Percentiles rank a stretch among this genome's conserved stretches.
phyloP scores from a whole-genome alignment of 192 early-diverging fungal genomes.

The Coemansia biformis region DNA sequence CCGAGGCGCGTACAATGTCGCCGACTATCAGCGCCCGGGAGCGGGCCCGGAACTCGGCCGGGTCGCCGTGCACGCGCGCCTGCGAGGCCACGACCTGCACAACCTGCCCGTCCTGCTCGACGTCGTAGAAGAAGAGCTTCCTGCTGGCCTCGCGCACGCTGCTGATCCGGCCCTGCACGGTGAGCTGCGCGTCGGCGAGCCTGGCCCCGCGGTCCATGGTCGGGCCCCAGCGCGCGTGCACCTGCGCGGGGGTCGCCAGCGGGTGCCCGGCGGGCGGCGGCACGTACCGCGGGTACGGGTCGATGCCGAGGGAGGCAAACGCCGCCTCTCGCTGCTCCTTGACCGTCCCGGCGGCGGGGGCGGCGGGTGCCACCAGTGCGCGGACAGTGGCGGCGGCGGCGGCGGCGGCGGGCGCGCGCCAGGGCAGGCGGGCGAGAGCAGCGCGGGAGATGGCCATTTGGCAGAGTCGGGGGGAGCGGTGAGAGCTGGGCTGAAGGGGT shows the following conservation, averaged over 20 bases:
- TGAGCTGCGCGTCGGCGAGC: conserved; percentile 26
- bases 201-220: conserved; percentile 24
- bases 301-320: conserved; percentile 15
- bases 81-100: conserved; percentile 67
- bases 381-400: conserved; percentile 2
- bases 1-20: conserved; percentile 60
- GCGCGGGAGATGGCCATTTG: no score
- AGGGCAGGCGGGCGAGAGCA: no score
- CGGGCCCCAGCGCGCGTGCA: conserved; percentile 25
- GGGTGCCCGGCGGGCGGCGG: conserved; percentile 18
- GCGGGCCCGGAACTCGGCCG: conserved; percentile 35
- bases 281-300: conserved; percentile 39
- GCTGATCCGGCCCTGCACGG: conserved; percentile 58
- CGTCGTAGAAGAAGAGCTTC: conserved; percentile 69
- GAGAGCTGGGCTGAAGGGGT: no score
- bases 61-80: conserved; percentile 16
- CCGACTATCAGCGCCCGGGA: conserved; percentile 55
- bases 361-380: conserved; percentile 2
- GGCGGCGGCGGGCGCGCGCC: background rate
- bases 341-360: conserved; percentile 9
- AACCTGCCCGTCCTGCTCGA: conserved; percentile 54
- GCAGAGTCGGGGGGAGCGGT: no score
- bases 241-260: conserved; percentile 6
- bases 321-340: conserved; percentile 23
- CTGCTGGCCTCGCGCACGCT: conserved; percentile 66